Conservation (phyloP, 495 filamentous ascomycete species). For the Trypethelium eluteriae region DNA sequence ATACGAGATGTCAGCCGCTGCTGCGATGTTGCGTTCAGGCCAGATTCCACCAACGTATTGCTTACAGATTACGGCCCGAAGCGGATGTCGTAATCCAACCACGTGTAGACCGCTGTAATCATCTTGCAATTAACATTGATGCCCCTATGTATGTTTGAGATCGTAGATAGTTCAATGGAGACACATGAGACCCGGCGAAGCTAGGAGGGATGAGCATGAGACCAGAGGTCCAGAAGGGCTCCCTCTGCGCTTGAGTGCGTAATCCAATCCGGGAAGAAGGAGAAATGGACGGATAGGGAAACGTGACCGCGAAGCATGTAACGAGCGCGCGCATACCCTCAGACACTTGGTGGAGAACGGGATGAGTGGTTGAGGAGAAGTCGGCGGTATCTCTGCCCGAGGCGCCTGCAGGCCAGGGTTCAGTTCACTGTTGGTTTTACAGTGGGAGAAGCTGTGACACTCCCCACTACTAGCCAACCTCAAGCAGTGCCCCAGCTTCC, state of each 20-base stretch:
- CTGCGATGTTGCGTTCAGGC: neutral
- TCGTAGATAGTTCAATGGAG: neutral
- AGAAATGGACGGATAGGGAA: neutral
- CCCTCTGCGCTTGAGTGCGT: neutral
- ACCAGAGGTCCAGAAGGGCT: neutral
- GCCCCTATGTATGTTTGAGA: neutral
- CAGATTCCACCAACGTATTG: neutral
- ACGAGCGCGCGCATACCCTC: constrained; percentile 10
- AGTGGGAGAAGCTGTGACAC: constrained; percentile 2
- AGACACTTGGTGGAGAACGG: constrained; percentile 6
- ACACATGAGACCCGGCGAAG: neutral
- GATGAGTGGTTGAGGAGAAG: constrained; percentile 7
- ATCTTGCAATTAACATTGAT: neutral
- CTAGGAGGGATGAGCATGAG: neutral
- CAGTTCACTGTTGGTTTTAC: constrained; percentile 11
- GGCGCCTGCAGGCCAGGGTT: neutral
- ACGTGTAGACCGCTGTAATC: neutral
- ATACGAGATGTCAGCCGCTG: neutral
- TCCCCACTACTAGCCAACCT: constrained; percentile 8
- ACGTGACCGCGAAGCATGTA: neutral
- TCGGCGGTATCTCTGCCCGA: constrained; percentile 5
- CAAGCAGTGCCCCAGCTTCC: constrained; percentile 1
- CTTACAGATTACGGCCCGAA: neutral
- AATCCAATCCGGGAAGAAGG: neutral
- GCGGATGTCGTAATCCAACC: neutral